Evolutionary conservation across 768 basidiomycete species (phyloP), one percentile per base, ranked within the genome.

Genomic region (Boletellus ananas): DNA sequence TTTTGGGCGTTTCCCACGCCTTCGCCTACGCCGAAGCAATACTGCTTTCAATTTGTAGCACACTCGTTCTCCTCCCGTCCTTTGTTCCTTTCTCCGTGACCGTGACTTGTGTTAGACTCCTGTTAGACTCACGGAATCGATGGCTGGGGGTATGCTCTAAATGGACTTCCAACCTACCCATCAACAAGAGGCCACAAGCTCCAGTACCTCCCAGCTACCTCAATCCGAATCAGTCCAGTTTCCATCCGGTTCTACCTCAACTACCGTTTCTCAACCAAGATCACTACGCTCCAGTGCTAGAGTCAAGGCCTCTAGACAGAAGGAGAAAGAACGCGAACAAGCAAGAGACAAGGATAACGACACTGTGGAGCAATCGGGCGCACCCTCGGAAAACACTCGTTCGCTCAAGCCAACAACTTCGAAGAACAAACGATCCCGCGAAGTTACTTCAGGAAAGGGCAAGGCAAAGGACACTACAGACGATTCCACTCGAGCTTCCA

Each of bases 111-210:
- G 46, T 52, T 59, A 45, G 49, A 60, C 58, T 52, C 54, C 18
- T 49, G 34, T 49, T 48, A 35, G 51, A 53, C 45, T 44, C 45
- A 51, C 54, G 51, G 67, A 63, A 80, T 87, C 87, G 83, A 90
- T 90, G 87, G 87, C 87, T 84, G 83, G 80, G 81, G 71, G 83
- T 78, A 83, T 79, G 75, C 76, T 81, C 85, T 90, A 89, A 90
- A 90, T 90, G 88, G 88, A 90, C 85, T 81, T 85, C 81, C 79
- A 80, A 87, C 80, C 78, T 74, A 72, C 71, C 65, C 72, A 87
- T 76, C 75, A 78, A 64, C 79, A 78, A 77, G 80, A 83, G 80
- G 82, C 83, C 79, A 79, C 78, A 70, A 74, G 71, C 79, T 78
- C 80, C 70, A 83, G 77, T 72, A 65, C 54, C 55, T 58, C 54